Base-by-base conservation (phyloP, 257 asterid genomes). In the Galeopsis tetrahit region DNA sequence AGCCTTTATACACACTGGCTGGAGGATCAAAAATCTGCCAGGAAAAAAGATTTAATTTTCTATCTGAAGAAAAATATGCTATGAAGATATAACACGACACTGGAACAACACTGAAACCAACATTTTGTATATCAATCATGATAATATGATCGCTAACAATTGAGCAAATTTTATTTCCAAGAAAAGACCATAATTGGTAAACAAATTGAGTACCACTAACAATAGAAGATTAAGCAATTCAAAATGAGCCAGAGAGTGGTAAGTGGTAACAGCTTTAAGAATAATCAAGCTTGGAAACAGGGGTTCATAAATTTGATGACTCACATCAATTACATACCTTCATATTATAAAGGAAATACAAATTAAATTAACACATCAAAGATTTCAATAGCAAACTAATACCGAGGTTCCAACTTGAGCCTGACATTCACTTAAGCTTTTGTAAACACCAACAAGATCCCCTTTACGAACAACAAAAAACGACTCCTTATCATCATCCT, bases 401-500 rank as follows among this genome's bases (percentile, higher is more conserved):
- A 95, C 99, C 88, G 98, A 90, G 62, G 90, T 82, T 82, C 98
- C 99, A 67, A 86, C 98, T 95, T 92, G 99, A 68, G 90, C 87
- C 78, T 92, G 97, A 73, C 97, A 95, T 72, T 95, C 98, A 63
- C 85, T 90, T 67, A 95, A 82, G 80, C 89, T 92, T 85, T 88
- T 92, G 89, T 90, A 95, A 28, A 95, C 87, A 71, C 98, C 99
- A 51, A 92, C 85, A 36, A 92, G 71, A 74, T 92, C 97, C n/a
- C 98, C 99, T 81, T 95, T 95, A 73, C 98, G 94, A 49, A 90
- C 96, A 76, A 95, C 99, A 74, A 87, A 95, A 76, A 95, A 95
- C 53, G 94, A 91, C 35, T 92, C 98, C 83, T 80, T 90, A 38
- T 92, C 98, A 38, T 92, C 98, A 58, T 92, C 96, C 87, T 87